A percentile compares a stretch with the other conserved stretches of the same genome.
These are phyloP conservation scores for Graphilbum sp. DNA, from an alignment of 2,329 filamentous ascomycete species.

Conservation along the genomic window DNA sequence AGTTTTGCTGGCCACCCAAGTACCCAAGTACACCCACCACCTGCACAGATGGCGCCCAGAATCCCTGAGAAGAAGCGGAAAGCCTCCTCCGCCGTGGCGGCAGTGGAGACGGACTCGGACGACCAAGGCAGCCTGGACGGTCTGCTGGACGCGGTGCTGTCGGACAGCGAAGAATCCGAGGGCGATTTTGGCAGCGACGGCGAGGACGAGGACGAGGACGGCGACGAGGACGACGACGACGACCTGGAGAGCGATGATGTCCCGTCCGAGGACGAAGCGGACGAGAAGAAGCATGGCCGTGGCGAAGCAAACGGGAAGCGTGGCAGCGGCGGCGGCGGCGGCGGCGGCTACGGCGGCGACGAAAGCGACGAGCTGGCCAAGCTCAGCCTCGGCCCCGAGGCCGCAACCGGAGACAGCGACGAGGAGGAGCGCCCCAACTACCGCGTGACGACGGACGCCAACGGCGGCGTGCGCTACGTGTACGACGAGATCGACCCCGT, in stretches of 20 bases:
- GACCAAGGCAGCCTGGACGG: conserved; percentile 38
- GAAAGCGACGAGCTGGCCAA: conserved; percentile 21
- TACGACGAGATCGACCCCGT: conserved; percentile 89
- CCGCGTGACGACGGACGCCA: conserved; percentile 58
- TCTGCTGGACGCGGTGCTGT: conserved; percentile 38
- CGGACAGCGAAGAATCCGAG: conserved; percentile 39
- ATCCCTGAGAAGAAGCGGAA: conserved; percentile 46
- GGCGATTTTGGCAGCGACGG: conserved; percentile 28
- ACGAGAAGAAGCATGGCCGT: conserved; percentile 12
- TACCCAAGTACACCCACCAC: not conserved
- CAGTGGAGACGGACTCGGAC: conserved; percentile 19
- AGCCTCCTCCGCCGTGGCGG: conserved; percentile 36
- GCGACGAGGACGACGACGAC: conserved; percentile 28
- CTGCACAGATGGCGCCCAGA: conserved; percentile 21
- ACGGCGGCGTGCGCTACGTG: conserved; percentile 77
- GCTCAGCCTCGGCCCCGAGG: conserved; percentile 19
- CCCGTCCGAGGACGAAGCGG: conserved; percentile 24
- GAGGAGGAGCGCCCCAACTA: conserved; percentile 30
- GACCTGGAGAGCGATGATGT: conserved; percentile 21
- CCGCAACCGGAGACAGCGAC: conserved; percentile 18
- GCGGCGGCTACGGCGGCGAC: conserved; percentile 22
- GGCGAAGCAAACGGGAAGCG: conserved; percentile 25
- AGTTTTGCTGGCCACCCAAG: too few relatives aligned
- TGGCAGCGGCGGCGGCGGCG: not conserved
- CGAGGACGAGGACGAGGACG: conserved; percentile 22